A percentile compares a stretch with the other conserved stretches of the same genome.
Evolutionary conservation across 169 alveolate species (phyloP).

Genomic region (Eimeria necatrix): DNA sequence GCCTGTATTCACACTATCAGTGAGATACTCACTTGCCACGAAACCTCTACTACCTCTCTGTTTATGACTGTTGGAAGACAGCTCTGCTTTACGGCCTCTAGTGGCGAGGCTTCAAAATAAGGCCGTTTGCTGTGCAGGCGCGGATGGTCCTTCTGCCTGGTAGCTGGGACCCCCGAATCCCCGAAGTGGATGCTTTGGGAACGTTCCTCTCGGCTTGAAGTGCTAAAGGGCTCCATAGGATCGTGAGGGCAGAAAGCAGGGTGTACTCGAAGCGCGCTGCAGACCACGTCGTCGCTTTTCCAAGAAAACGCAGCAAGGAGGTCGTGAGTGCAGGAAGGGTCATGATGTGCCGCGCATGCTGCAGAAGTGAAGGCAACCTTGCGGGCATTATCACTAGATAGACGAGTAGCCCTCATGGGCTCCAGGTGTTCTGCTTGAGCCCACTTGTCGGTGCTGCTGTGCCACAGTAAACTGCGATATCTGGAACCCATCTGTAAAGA

Average conservation of each 20-base stretch:
- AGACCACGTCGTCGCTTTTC: constrained; percentile 59
- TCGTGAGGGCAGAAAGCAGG: not conserved
- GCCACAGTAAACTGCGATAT: constrained; percentile 61
- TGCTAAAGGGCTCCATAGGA: not conserved
- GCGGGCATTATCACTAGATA: not conserved
- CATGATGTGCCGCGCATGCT: not conserved
- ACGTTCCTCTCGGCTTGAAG: not conserved
- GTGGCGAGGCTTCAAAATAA: not conserved
- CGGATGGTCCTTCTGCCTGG: not conserved
- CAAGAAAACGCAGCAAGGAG: constrained; percentile 71
- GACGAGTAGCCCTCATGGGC: not conserved
- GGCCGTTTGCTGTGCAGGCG: not conserved
- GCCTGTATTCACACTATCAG: too few relatives aligned
- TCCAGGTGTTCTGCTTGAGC: not conserved
- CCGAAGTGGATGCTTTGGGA: not conserved
- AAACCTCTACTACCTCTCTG: not conserved
- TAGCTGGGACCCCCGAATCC: not conserved
- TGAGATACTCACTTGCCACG: constrained; percentile 7
- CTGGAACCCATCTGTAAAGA: constrained; percentile 32
- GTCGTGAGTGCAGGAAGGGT: constrained; percentile 22
- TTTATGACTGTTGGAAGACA: not conserved
- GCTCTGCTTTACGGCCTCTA: not conserved
- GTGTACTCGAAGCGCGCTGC: constrained; percentile 49
- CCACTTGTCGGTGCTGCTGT: constrained; percentile 9
- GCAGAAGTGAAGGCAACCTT: not conserved